Base-by-base conservation (phyloP, 2,329 filamentous ascomycete species). In the Pseudocercospora macadamiae region DNA sequence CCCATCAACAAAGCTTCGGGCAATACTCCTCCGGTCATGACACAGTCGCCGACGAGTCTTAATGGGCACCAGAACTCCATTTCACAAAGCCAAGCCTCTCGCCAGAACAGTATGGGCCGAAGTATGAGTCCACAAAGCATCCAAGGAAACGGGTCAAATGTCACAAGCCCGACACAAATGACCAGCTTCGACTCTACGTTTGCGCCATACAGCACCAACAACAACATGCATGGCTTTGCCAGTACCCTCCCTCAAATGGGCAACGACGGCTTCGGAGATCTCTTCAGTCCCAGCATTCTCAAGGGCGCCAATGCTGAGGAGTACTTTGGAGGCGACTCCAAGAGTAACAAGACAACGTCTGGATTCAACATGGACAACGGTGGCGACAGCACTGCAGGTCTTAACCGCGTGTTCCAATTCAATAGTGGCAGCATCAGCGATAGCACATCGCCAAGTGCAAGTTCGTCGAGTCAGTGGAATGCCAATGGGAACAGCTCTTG, bases 401-500 rank as follows among this genome's bases (percentile, higher is more conserved):
- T 76, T 42, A 77, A 76, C 48, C 77, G 79, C 51, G 76, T 80
- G 1, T 81, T 81, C 69, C 78, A 80, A 48, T 81, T 81, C 73
- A 81, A 81, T 67, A 77, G 79, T 59, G 73, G 75, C 34, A 75
- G 74, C 59, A 75, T 76, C 0, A 78, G 77, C 42, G 77, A 80
- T 54, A 80, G 77, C 60, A 78, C 77, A 28, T 83, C 81, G 16
- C 80, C 81, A 2, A 82, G 80, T 21, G 75, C 75, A 14, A 82
- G 81, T 10, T 82, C 81, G 10, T 75, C 76, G 30, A 83, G 80
- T 30, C 79, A 81, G 34, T 80, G 75, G 67, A 76, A 75, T 54
- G 77, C 76, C 60, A 81, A 80, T 45, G 84, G 84, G 3, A 87
- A 85, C 65, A 90, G 87, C 21, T 73, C 71, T 25, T 91, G 89